phyloP scores from a whole-genome alignment of 805 yeast species.

The Saccharomycopsis fodiens region DNA sequence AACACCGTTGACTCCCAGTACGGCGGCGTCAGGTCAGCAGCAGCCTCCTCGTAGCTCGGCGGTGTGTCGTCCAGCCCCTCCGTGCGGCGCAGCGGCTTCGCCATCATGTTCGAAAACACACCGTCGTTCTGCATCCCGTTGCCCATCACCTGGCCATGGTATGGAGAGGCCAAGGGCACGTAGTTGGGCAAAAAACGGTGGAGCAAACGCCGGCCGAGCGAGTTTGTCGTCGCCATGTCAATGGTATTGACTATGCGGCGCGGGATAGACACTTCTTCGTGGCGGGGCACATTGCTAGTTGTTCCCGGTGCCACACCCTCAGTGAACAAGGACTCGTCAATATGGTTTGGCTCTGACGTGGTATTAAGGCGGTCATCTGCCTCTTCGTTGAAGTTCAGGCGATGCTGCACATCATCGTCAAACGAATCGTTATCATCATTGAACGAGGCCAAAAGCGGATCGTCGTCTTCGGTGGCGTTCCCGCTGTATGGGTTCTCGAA shows the following conservation, averaged over 20 bases:
- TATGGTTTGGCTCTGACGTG: not conserved
- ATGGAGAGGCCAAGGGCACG: slow-evolving; percentile 1
- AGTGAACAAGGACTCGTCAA: slow-evolving; percentile 9
- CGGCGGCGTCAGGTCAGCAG: slow-evolving; percentile 90
- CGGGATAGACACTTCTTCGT: not conserved
- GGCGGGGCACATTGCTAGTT: not conserved
- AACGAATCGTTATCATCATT: slow-evolving; percentile 4
- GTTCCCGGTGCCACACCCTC: not conserved
- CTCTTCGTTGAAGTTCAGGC: no score
- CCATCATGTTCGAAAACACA: slow-evolving; percentile 84
- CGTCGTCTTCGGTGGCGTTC: not conserved
- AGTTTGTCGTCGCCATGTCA: slow-evolving; percentile 16
- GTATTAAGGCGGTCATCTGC: not conserved
- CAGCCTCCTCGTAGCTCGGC: slow-evolving; percentile 92
- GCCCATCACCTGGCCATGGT: slow-evolving; percentile 20
- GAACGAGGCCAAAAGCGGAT: not conserved
- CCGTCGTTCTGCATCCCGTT: slow-evolving; percentile 61
- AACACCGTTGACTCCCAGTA: slow-evolving; percentile 91
- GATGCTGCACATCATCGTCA: slow-evolving; percentile 1
- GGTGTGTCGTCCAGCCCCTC: slow-evolving; percentile 42
- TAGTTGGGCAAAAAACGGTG: slow-evolving; percentile 14
- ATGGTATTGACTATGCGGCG: slow-evolving; percentile 2
- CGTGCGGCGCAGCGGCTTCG: slow-evolving; percentile 50
- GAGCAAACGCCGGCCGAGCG: slow-evolving; percentile 15
- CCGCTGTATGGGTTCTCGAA: slow-evolving; percentile 7